Conservation (phyloP, 805 yeast genomes). For the Barnettozyma pratensis region DNA sequence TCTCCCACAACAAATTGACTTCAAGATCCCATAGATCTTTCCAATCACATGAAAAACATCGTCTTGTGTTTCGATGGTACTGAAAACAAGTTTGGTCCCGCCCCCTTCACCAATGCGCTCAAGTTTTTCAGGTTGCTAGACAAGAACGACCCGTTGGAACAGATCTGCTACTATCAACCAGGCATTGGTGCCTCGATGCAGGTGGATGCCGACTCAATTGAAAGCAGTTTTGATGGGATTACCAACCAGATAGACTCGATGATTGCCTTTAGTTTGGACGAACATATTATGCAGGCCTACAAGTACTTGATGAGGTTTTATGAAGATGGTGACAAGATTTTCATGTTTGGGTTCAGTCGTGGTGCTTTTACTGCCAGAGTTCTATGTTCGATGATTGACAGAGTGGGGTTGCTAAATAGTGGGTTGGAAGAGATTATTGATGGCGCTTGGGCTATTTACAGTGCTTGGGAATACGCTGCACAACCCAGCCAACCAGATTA, state of each 20-base stretch:
- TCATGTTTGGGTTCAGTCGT: conserved; percentile 55
- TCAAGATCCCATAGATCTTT: too few species aligned
- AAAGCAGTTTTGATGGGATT: conserved; percentile 16
- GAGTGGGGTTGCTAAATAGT: conserved; percentile 51
- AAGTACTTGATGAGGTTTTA: conserved; percentile 45
- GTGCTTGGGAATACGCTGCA: conserved; percentile 54
- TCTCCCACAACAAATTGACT: not conserved
- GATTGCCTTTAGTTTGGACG: conserved; percentile 49
- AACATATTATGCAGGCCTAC: conserved; percentile 56
- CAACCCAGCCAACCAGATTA: conserved; percentile 45
- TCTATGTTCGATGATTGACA: conserved; percentile 58
- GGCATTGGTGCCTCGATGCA: conserved; percentile 55
- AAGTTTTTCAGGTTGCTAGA: conserved; percentile 48
- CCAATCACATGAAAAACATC: conserved; percentile 33
- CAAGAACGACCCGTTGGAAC: conserved; percentile 34
- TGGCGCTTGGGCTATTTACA: conserved; percentile 60
- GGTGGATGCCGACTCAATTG: conserved; percentile 28
- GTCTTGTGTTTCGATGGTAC: conserved; percentile 64
- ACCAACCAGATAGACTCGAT: conserved; percentile 35
- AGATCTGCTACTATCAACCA: conserved; percentile 61
- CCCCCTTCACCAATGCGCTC: conserved; percentile 50
- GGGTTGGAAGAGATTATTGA: conserved; percentile 53
- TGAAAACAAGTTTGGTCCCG: conserved; percentile 49
- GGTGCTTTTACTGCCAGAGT: conserved; percentile 67
- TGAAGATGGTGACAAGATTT: conserved; percentile 44